A percentile compares a stretch with the other conserved stretches of the same genome.
Evolutionary conservation across 306 rosid genomes (phyloP).

Genomic region (Prosopis cineraria): DNA sequence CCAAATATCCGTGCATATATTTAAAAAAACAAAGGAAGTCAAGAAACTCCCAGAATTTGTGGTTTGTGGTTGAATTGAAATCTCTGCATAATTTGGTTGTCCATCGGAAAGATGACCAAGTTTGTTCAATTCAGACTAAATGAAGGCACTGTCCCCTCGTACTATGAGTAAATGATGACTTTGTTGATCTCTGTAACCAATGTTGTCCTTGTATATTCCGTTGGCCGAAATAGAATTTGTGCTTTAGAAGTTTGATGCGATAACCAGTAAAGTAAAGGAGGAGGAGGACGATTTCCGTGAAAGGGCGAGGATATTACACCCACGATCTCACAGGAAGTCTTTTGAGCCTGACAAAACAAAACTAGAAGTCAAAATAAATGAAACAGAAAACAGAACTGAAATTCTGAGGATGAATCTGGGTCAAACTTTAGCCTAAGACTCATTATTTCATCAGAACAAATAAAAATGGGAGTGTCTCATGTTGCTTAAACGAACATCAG

Average conservation of each 20-base stretch:
- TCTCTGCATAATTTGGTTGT: not conserved
- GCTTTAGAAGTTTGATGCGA: slow-evolving; percentile 38
- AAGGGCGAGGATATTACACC: slow-evolving; percentile 56
- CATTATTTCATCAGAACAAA: slow-evolving; percentile 32
- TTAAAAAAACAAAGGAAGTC: too few species aligned
- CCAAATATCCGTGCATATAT: not conserved
- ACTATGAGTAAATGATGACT: too few species aligned
- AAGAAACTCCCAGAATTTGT: not conserved
- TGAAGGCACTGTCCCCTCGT: not conserved
- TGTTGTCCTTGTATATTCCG: not conserved
- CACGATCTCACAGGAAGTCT: slow-evolving; percentile 42
- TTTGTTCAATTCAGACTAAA: not conserved
- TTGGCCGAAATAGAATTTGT: slow-evolving; percentile 12
- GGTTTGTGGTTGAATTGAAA: not conserved
- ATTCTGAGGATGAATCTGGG: slow-evolving; percentile 74
- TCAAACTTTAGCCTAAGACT: slow-evolving; percentile 65
- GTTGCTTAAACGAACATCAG: slow-evolving; percentile 43
- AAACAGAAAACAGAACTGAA: slow-evolving; percentile 63
- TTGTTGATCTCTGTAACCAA: not conserved
- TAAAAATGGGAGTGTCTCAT: slow-evolving; percentile 35
- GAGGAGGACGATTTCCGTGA: slow-evolving; percentile 42
- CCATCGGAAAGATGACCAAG: not conserved
- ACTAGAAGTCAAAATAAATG: slow-evolving; percentile 41
- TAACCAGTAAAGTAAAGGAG: slow-evolving; percentile 46
- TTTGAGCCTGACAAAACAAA: slow-evolving; percentile 39